Evolutionary conservation across 495 filamentous ascomycete species (phyloP), one percentile per base, ranked within the genome.

Genomic region (Tuber brumale): DNA sequence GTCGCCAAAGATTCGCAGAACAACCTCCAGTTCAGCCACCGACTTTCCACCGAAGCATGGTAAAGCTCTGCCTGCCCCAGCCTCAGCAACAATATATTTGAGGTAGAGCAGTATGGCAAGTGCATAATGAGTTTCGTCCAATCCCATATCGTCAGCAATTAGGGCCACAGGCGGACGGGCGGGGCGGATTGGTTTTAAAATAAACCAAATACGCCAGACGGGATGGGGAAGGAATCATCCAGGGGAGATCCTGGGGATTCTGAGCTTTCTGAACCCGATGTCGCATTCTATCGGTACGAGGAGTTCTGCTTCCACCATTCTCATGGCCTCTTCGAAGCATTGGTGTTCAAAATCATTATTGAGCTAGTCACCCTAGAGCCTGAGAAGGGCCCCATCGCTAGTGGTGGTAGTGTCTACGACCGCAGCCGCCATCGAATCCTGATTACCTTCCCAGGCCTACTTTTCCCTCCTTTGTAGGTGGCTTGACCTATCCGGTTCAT

Each of bases 91-190:
- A 7, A 46, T 46, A 46, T 19, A 46, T 21, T 46, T 46, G 18
- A 46, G 45, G 45, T 46, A 46, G 18, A 46, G 16, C 5, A 46
- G 16, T 19, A 18, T 46, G 10, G 45, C 71, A 27, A 76, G 61
- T 5, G 75, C 75, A 8, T 35, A 73, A 31, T 70, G 51, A 16
- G 48, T 76, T 27, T 73, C 73, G 16, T 51, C 75, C 9, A 72
- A 51, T 69, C 75, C 75, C 75, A 76, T 72, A n/a, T 76, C 39
- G 37, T 73, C 75, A 1, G 70, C 70, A 7, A 76, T 61, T 31
- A 73, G 41, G 4, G 45, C 45, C 16, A 46, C 45, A 21, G 16
- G 45, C 1, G 45, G 45, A 46, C 4, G 18, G 18, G 21, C 45
- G 0, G 18, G 2, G 18, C 21, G 18, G 45, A 46, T 46, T 2